Evolutionary conservation across 805 yeast species (phyloP).

Genomic region (Scheffersomyces coipomensis): DNA sequence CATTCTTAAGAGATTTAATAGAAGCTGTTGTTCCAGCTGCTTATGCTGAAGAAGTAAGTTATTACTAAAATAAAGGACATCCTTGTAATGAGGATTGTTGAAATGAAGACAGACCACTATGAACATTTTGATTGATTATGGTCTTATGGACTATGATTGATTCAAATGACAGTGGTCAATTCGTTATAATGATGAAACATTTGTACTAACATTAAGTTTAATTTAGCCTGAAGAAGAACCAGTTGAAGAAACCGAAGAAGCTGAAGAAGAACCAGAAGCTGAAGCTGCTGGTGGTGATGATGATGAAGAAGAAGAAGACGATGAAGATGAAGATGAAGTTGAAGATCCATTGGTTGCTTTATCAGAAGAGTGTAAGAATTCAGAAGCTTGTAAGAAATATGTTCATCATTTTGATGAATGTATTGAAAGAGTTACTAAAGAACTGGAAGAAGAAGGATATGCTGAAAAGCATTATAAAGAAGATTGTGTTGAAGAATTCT

Average conservation of each 20-base stretch:
- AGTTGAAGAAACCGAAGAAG: conserved; percentile 36
- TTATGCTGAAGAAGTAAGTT: conserved; percentile 71
- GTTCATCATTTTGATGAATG: conserved; percentile 93
- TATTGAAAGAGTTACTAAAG: conserved; percentile 90
- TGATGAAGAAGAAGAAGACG: conserved; percentile 62
- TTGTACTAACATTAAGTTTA: neutral
- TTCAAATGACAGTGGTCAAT: too few relatives aligned
- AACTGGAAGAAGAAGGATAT: conserved; percentile 80
- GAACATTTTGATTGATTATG: too few relatives aligned
- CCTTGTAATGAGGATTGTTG: too few relatives aligned
- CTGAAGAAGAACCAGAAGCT: conserved; percentile 29
- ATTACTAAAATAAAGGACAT: too few relatives aligned
- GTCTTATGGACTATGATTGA: too few relatives aligned
- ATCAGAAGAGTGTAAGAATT: conserved; percentile 61
- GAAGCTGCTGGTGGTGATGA: conserved; percentile 52
- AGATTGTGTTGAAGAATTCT: conserved; percentile 97
- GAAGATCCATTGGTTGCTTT: conserved; percentile 43
- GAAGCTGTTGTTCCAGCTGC: conserved; percentile 82
- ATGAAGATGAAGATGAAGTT: conserved; percentile 65
- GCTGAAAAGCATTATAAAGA: conserved; percentile 81
- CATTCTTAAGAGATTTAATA: conserved; percentile 68
- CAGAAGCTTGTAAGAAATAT: conserved; percentile 65
- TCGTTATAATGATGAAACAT: too few relatives aligned
- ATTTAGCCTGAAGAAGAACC: conserved; percentile 27
- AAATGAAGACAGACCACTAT: too few relatives aligned